Evolutionary conservation across 208 protist genomes (phyloP), one percentile per base, ranked within the genome.

Genomic region (Trypanosoma brucei): DNA sequence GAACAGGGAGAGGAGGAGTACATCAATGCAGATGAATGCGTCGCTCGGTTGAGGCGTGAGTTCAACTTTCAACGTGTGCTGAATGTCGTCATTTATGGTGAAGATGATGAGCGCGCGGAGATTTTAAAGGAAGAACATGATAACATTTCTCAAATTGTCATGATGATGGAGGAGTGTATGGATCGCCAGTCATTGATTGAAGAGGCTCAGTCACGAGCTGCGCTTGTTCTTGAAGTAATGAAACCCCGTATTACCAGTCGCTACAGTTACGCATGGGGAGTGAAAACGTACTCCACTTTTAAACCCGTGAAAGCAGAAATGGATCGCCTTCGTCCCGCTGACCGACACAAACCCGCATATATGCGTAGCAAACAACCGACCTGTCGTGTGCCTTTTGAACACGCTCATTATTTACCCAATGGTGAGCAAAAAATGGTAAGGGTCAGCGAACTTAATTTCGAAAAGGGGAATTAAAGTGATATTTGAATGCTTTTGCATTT

Each of bases 191-290:
- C 4, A 44, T 3, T 56, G 8, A 33, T 38, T 13, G 64, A 70
- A 30, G 64, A 70, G 30, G 34, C 37, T 14, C 22, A 44, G 11
- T 31, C 30, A 13, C 34, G n/a, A 38, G 22, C 40, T 30, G 34
- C 44, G 8, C 56, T 70, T 38, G 40, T 70, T 7, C 13, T 35
- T 13, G 56, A 55, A 14, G 64, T 62, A 14, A 57, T 70, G 64
- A 70, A 57, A 35, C 64, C 64, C 35, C 55, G 58, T 37, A 7
- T 62, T 46, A 33, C 37, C 9, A 52, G 36, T 37, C 55, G 56
- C 2, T 70, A 70, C 39, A 61, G 44, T 30, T 70, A 46, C 45
- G 64, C 64, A 38, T 70, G 64, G 64, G 64, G 56, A 34, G 38
- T 70, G 3, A 51, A 63, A 35, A 45, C 4, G 5, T 45, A 55